Evolutionary conservation across 768 basidiomycete genomes (phyloP).

Genomic region (Candolleomyces efflorescens): DNA sequence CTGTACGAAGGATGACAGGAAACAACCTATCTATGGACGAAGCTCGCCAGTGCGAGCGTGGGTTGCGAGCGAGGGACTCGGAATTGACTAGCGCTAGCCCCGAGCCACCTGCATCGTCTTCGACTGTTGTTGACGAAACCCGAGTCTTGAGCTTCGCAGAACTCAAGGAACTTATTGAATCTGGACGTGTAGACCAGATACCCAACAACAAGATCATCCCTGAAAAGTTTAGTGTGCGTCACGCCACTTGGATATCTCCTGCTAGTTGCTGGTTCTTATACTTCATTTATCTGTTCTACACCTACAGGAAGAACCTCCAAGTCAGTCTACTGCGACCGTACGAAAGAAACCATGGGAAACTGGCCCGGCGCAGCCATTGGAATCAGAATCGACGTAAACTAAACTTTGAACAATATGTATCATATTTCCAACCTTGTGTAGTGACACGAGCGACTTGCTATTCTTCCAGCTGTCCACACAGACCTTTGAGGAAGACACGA

Average conservation of each 20-base stretch:
- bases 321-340: slow-evolving; percentile 44
- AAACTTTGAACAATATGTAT: too few species aligned
- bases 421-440: too few species aligned
- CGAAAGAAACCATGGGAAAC: slow-evolving; percentile 72
- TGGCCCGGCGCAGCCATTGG: neutral
- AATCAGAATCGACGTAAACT: neutral
- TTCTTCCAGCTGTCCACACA: too few species aligned
- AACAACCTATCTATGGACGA: slow-evolving; percentile 37
- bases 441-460: too few species aligned
- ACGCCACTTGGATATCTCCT: slow-evolving; percentile 2
- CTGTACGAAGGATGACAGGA: slow-evolving; percentile 33
- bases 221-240: slow-evolving; percentile 57
- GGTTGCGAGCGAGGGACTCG: slow-evolving; percentile 2
- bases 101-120: neutral
- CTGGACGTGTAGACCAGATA: slow-evolving; percentile 67
- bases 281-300: neutral
- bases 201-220: slow-evolving; percentile 77
- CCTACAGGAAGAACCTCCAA: slow-evolving; percentile 50
- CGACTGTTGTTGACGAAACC: slow-evolving; percentile 23
- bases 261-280: neutral
- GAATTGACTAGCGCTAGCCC: slow-evolving; percentile 3
- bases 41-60: slow-evolving; percentile 31
- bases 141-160: slow-evolving; percentile 60
- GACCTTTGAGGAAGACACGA: too few species aligned
- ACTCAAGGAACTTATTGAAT: slow-evolving; percentile 64